Evolutionary conservation across 2,329 filamentous ascomycete species (phyloP).

Genomic region (Aureobasidium zeae): DNA sequence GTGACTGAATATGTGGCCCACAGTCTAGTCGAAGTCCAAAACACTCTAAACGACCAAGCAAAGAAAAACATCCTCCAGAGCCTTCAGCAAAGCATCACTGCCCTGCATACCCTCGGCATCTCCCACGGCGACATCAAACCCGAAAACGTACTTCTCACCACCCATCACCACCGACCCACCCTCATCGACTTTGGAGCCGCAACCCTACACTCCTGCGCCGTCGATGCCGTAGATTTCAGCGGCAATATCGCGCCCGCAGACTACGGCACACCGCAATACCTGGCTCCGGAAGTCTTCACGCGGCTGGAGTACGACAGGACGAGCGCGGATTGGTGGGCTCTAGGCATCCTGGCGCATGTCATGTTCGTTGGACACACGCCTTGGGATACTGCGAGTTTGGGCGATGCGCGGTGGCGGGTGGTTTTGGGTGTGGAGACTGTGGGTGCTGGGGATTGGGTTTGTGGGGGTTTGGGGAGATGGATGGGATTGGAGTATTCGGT

Average conservation of each 20-base stretch:
- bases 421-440: neutral
- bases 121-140: constrained; percentile 4
- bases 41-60: neutral
- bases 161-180: neutral
- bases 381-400: neutral
- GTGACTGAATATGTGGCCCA: neutral
- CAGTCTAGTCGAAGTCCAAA: neutral
- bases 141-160: constrained; percentile 1
- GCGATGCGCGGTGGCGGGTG: neutral
- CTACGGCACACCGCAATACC: neutral
- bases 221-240: neutral
- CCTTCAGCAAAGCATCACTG: neutral
- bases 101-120: neutral
- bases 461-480: no score
- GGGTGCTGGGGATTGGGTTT: no score
- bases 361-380: neutral
- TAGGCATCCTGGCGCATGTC: neutral
- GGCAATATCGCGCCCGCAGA: neutral
- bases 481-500: no score
- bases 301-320: neutral
- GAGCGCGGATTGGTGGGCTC: neutral
- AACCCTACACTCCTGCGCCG: neutral
- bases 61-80: neutral
- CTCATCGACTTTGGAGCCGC: neutral
- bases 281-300: neutral